Evolutionary conservation across 208 protist species (phyloP).

Genomic region (Acanthamoeba royreba): DNA sequence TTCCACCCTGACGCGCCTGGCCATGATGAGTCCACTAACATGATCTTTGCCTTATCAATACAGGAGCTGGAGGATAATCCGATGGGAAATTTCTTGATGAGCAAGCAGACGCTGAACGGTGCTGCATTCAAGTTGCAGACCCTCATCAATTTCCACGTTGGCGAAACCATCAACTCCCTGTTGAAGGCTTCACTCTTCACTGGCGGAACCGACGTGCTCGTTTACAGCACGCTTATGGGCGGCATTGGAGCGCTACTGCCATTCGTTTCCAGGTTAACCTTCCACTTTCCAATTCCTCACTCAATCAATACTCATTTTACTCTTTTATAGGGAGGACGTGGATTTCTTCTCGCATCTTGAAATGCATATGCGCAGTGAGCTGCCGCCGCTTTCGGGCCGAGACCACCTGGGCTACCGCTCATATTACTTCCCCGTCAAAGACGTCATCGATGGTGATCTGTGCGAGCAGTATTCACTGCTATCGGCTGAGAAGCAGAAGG

Average conservation of each 20-base stretch:
- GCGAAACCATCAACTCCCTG: slow-evolving; percentile 81
- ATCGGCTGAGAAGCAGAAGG: slow-evolving; percentile 56
- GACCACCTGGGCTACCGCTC: slow-evolving; percentile 87
- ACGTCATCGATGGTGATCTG: slow-evolving; percentile 88
- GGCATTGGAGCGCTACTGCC: slow-evolving; percentile 56
- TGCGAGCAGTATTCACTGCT: slow-evolving; percentile 82
- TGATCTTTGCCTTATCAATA: not conserved
- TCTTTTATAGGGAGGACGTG: slow-evolving; percentile 78
- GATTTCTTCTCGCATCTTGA: slow-evolving; percentile 86
- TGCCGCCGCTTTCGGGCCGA: slow-evolving; percentile 79
- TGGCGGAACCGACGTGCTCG: slow-evolving; percentile 68
- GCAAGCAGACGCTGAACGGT: slow-evolving; percentile 34
- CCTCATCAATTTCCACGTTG: slow-evolving; percentile 81
- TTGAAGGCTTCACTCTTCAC: slow-evolving; percentile 66
- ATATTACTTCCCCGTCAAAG: slow-evolving; percentile 86
- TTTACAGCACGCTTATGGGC: slow-evolving; percentile 78
- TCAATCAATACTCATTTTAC: slow-evolving; percentile 58
- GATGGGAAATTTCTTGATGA: slow-evolving; percentile 34
- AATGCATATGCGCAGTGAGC: slow-evolving; percentile 83
- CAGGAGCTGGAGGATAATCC: slow-evolving; percentile 47
- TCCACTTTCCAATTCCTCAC: not conserved
- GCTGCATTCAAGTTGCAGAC: slow-evolving; percentile 61
- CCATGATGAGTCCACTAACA: not conserved
- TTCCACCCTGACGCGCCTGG: not conserved
- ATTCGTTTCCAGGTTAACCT: not conserved